These are phyloP conservation scores for Selaginella tamariscina DNA, from an alignment of 75 land plant species.

Conservation along the genomic window DNA sequence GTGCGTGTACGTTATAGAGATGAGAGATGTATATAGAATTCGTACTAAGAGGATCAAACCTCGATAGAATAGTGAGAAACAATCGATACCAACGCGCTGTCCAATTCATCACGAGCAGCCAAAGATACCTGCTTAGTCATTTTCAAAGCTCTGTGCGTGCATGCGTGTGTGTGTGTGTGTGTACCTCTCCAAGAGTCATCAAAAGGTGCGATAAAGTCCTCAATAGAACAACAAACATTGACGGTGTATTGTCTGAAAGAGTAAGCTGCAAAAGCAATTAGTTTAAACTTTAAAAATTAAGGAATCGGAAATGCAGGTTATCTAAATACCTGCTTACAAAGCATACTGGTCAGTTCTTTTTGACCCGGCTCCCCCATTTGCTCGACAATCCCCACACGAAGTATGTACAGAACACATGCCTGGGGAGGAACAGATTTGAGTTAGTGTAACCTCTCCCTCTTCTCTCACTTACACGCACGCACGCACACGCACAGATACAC, in stretches of 20 bases:
- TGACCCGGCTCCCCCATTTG: constrained; percentile 96
- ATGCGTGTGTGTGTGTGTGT: neutral
- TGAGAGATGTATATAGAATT: no score
- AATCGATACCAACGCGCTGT: constrained; percentile 62
- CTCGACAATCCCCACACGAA: constrained; percentile 91
- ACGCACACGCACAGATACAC: no score
- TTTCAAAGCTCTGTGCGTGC: neutral
- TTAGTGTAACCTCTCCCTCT: no score
- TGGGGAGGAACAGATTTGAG: constrained; percentile 18
- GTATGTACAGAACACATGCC: constrained; percentile 96
- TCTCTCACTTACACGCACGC: no score
- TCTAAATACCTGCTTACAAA: constrained; percentile 72
- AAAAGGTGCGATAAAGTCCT: constrained; percentile 69
- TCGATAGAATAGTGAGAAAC: constrained; percentile 55
- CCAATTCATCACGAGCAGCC: constrained; percentile 73
- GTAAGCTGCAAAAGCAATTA: constrained; percentile 42
- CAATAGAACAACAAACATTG: constrained; percentile 52
- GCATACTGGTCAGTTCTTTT: constrained; percentile 52
- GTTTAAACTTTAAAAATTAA: neutral
- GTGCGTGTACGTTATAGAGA: no score
- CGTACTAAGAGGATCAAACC: no score
- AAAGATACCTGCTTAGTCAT: constrained; percentile 47
- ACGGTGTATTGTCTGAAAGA: constrained; percentile 46
- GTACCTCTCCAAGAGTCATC: constrained; percentile 81
- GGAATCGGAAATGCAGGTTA: neutral